Base-by-base conservation (phyloP, 345 rosid species). In the Syzygium aqueum region DNA sequence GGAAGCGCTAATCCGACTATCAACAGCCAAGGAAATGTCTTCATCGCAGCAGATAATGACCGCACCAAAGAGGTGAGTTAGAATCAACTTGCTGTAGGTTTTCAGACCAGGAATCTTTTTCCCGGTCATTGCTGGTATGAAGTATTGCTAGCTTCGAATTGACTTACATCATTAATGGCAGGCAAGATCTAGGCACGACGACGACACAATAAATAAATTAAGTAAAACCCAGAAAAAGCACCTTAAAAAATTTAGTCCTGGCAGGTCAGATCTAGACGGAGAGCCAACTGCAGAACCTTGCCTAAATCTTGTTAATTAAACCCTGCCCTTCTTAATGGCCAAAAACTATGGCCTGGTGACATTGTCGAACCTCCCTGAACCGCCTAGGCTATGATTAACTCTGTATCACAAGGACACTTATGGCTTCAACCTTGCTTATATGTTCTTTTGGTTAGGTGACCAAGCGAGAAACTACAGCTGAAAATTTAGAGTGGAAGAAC, bases 1-100 rank as follows among this genome's bases (percentile, higher is more conserved):
- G 97, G 96, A 88, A 94, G 96, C 87, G 96, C 97, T 22, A 91
- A 91, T 87, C 97, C 96, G 28, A 95, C 97, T 8, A 95, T 94
- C 85, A 92, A 93, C 83, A 95, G 97, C 82, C 95, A 94, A 88
- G 96, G 95, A 78, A 95, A 94, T 84, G 90, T 91, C 27, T 95
- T 93, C 86, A 85, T 94, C 53, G 96, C 97, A 87, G 88, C 95
- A 12, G 50, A 94, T 77, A 88, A 65, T 84, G 88, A 11, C 8
- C 87, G 43, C 85, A 61, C 91, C 57, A 95, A 95, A 86, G 95
- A 95, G 95, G 97, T 91, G 91, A 85, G 89, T 37, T 22, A 7
- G 27, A 37, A 87, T 28, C 12, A 30, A 27, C n/a, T 17, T 19
- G 80, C 49, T 2, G 27, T 37, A 37, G 80, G 49, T 73, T 73